Base-by-base conservation (phyloP, 495 filamentous ascomycete genomes). In the Thermothielavioides terrestris region DNA sequence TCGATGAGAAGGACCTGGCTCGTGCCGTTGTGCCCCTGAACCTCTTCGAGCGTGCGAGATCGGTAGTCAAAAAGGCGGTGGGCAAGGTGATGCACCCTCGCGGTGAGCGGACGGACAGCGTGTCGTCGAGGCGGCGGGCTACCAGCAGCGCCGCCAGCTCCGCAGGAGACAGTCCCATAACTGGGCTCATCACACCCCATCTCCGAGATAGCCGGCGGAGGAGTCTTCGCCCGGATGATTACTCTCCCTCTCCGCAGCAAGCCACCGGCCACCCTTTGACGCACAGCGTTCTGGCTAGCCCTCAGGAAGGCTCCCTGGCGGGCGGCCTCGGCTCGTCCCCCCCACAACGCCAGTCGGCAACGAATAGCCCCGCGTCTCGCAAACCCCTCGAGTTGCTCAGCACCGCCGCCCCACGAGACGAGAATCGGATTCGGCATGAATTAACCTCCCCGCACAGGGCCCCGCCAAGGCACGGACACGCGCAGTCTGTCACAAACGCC, bases 1-100 rank as follows among this genome's bases (percentile, higher is more conserved):
- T 99, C 40, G 89, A 92, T 12, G 85, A 84, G 44, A 81, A 84
- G 57, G 92, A 99, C 64, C 81, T 99, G 51, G 88, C 86, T 22
- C 80, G 79, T 35, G 94, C 92, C 43, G 94, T 99, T 52, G 84
- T 92, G 15, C 88, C 88, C 41, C 79, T 96, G 31, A 88, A 83
- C 4, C 80, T 96, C 52, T 75, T 98, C 6, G 85, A 94, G 60
- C 81, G 86, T 27, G 77, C 85, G 41, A 74, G 75, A 34, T 84
- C 80, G 12, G 78, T 74, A 6, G 68, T 89, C 53, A 85, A 84
- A 66, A 86, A 84, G 59, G 74, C 79, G 48, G 72, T 80, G 4
- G 71, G 67, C 17, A 81, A 78, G 56, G 71, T 85, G 38, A 77
- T 79, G 40, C 78, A 82, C 49, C 71, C 72, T 31, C 76, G 77